phyloP scores from a whole-genome alignment of 2,329 filamentous ascomycete genomes.

The Trichophyton benhamiae region DNA sequence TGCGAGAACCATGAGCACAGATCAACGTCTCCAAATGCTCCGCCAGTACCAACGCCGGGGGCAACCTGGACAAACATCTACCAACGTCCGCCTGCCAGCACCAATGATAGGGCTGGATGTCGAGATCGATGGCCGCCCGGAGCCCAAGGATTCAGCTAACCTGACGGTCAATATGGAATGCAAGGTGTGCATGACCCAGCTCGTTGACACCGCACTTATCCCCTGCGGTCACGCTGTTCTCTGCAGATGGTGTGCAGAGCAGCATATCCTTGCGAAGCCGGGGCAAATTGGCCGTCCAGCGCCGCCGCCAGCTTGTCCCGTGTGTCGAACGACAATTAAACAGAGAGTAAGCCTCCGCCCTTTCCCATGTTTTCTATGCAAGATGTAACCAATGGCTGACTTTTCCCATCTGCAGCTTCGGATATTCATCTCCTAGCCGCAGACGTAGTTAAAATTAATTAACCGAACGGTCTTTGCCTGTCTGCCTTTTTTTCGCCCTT shows the following conservation, averaged over 20 bases:
- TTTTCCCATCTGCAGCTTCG: no score
- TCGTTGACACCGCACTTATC: slow-evolving; percentile 40
- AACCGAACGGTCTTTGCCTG: no score
- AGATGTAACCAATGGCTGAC: no score
- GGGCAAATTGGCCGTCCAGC: slow-evolving; percentile 18
- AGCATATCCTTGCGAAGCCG: slow-evolving; percentile 34
- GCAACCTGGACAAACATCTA: background rate
- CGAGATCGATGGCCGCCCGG: slow-evolving; percentile 34
- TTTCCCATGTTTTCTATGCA: no score
- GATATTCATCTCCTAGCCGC: no score
- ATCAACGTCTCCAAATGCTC: no score
- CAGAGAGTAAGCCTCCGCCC: slow-evolving; percentile 17
- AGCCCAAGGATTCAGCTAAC: slow-evolving; percentile 37
- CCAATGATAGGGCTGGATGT: slow-evolving; percentile 32
- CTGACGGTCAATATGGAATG: slow-evolving; percentile 41
- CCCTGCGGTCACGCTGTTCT: slow-evolving; percentile 45
- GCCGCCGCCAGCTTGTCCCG: slow-evolving; percentile 16
- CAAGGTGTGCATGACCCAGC: slow-evolving; percentile 41
- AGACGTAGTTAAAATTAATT: no score
- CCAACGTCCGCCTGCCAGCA: background rate
- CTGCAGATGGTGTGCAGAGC: slow-evolving; percentile 44
- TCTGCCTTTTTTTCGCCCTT: no score
- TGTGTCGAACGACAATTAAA: slow-evolving; percentile 20
- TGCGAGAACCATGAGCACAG: no score
- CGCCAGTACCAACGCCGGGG: background rate